phyloP scores from a whole-genome alignment of 2,329 filamentous ascomycete genomes.

The Aureobasidium sp. region DNA sequence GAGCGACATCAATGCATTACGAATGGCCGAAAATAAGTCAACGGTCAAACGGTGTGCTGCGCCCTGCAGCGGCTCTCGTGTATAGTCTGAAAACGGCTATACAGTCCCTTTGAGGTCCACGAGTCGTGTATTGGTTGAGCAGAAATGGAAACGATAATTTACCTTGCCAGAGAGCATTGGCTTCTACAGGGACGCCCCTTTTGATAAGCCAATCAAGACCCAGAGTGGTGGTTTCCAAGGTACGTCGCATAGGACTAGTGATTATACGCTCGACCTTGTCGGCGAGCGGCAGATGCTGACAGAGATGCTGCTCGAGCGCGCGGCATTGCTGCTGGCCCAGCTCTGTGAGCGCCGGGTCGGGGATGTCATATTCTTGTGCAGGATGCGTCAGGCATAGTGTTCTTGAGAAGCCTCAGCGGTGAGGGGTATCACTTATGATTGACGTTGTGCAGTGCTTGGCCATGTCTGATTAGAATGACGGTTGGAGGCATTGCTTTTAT shows the following conservation, averaged over 20 bases:
- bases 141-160: slow-evolving; percentile 16
- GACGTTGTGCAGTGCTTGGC: slow-evolving; percentile 40
- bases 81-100: slow-evolving; percentile 13
- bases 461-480: slow-evolving; percentile 40
- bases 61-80: not conserved
- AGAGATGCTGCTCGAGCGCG: slow-evolving; percentile 34
- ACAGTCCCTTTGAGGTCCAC: not conserved
- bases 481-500: slow-evolving; percentile 36
- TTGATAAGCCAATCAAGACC: slow-evolving; percentile 54
- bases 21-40: not conserved
- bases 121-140: not conserved
- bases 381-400: not conserved
- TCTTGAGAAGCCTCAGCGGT: not conserved
- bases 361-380: slow-evolving; percentile 33
- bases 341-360: slow-evolving; percentile 37
- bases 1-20: not conserved
- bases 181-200: slow-evolving; percentile 47
- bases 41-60: slow-evolving; percentile 11
- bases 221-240: slow-evolving; percentile 56
- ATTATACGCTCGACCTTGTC: slow-evolving; percentile 49
- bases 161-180: slow-evolving; percentile 61
- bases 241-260: slow-evolving; percentile 59
- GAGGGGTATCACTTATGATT: slow-evolving; percentile 24
- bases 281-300: slow-evolving; percentile 30
- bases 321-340: slow-evolving; percentile 36